A percentile compares a stretch with the other conserved stretches of the same genome.
phyloP scores from a whole-genome alignment of 2,329 filamentous ascomycete species.

The Stemphylium lycopersici region DNA sequence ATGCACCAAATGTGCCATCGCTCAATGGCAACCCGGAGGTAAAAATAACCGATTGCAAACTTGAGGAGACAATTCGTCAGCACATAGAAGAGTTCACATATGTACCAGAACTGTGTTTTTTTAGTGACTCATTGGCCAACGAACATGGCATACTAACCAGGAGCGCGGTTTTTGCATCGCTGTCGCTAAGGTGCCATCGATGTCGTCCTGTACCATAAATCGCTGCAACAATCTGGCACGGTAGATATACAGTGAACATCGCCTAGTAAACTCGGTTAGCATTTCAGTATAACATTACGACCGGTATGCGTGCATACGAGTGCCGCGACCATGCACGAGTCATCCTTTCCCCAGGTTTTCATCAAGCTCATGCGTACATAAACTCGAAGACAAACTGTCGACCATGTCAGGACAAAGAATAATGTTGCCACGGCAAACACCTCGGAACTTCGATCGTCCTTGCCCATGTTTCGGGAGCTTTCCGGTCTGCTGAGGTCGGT shows the following conservation, averaged over 20 bases:
- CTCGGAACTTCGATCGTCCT: constrained; percentile 26
- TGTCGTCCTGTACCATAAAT: constrained; percentile 50
- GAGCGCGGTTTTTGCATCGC: constrained; percentile 38
- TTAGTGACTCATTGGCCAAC: constrained; percentile 14
- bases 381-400: constrained; percentile 46
- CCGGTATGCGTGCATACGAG: constrained; percentile 26
- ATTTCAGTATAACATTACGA: background rate
- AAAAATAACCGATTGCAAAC: constrained; percentile 60
- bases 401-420: constrained; percentile 50
- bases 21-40: constrained; percentile 58
- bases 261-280: constrained; percentile 24
- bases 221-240: constrained; percentile 49
- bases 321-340: constrained; percentile 50
- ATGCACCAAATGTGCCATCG: constrained; percentile 56
- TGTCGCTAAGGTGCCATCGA: constrained; percentile 40
- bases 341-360: constrained; percentile 48
- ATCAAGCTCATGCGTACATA: constrained; percentile 48
- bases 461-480: constrained; percentile 6
- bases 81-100: constrained; percentile 63
- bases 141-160: constrained; percentile 21
- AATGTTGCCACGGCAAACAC: constrained; percentile 40
- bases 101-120: constrained; percentile 55
- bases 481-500: background rate
- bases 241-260: constrained; percentile 50
- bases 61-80: constrained; percentile 57